Evolutionary conservation across 1,139 yeast species (phyloP).

Genomic region (Cylindricascospora bacillispora): DNA sequence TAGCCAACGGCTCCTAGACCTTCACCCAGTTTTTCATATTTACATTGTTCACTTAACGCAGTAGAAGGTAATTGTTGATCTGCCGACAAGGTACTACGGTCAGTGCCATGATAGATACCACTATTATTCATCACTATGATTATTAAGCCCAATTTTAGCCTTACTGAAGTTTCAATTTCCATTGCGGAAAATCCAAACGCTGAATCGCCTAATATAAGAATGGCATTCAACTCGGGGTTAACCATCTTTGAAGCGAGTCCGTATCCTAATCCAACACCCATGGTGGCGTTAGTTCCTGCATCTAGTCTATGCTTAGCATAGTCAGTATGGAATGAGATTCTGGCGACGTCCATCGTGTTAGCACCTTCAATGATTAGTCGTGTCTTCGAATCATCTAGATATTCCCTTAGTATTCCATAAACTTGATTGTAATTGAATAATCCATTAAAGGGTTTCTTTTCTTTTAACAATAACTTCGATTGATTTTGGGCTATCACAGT

Average conservation of each 20-base stretch:
- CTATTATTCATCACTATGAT: slow-evolving; percentile 55
- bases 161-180: slow-evolving; percentile 51
- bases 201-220: slow-evolving; percentile 60
- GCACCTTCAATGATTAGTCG: slow-evolving; percentile 52
- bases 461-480: slow-evolving; percentile 25
- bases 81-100: slow-evolving; percentile 23
- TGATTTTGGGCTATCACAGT: slow-evolving; percentile 29
- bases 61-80: slow-evolving; percentile 37
- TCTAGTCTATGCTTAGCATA: slow-evolving; percentile 43
- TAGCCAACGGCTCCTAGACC: slow-evolving; percentile 45
- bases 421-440: slow-evolving; percentile 41
- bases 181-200: slow-evolving; percentile 60
- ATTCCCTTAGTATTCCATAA: slow-evolving; percentile 35
- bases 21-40: slow-evolving; percentile 40
- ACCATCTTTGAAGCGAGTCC: slow-evolving; percentile 48
- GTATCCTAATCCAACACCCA: slow-evolving; percentile 59
- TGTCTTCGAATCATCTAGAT: slow-evolving; percentile 26
- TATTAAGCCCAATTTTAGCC: slow-evolving; percentile 39
- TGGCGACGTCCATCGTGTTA: slow-evolving; percentile 55
- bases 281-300: slow-evolving; percentile 62
- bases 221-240: slow-evolving; percentile 32
- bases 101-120: slow-evolving; percentile 53
- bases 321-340: slow-evolving; percentile 44
- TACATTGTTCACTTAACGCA: slow-evolving; percentile 40
- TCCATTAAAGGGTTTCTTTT: slow-evolving; percentile 9